Evolutionary conservation across 371 early-diverging fungal species (phyloP).

Genomic region (Haplosporangium sp.): DNA sequence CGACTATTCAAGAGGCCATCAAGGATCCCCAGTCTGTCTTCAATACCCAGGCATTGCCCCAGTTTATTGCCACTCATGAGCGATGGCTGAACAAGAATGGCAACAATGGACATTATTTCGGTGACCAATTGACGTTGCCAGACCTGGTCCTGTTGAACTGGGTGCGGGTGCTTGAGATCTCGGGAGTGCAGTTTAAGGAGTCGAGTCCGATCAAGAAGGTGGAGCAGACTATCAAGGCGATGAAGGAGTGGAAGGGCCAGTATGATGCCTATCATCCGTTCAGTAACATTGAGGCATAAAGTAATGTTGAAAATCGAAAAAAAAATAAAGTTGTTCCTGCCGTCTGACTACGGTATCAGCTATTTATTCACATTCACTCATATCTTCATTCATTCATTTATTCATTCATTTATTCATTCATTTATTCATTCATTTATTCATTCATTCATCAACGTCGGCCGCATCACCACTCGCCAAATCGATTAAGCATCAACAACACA

Average conservation of each 20-base stretch:
- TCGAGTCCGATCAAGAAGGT: slow-evolving; percentile 22
- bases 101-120: slow-evolving; percentile 50
- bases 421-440: no score
- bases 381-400: no score
- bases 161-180: slow-evolving; percentile 16
- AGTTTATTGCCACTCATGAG: slow-evolving; percentile 25
- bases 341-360: no score
- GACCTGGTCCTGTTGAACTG: slow-evolving; percentile 40
- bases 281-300: slow-evolving; percentile 5
- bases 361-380: no score
- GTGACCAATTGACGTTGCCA: slow-evolving; percentile 19
- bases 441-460: no score
- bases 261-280: slow-evolving; percentile 30
- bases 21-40: slow-evolving; percentile 18
- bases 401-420: no score
- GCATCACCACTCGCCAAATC: no score
- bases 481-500: no score
- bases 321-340: no score
- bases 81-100: slow-evolving; percentile 44
- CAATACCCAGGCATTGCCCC: slow-evolving; percentile 21
- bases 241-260: slow-evolving; percentile 32
- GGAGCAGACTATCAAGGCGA: slow-evolving; percentile 5
- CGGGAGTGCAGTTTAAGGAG: slow-evolving; percentile 23
- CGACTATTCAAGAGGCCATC: slow-evolving; percentile 17
- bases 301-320: background rate